Conservation (phyloP, 2,329 filamentous ascomycete genomes). For the Grosmannia clavigera region DNA sequence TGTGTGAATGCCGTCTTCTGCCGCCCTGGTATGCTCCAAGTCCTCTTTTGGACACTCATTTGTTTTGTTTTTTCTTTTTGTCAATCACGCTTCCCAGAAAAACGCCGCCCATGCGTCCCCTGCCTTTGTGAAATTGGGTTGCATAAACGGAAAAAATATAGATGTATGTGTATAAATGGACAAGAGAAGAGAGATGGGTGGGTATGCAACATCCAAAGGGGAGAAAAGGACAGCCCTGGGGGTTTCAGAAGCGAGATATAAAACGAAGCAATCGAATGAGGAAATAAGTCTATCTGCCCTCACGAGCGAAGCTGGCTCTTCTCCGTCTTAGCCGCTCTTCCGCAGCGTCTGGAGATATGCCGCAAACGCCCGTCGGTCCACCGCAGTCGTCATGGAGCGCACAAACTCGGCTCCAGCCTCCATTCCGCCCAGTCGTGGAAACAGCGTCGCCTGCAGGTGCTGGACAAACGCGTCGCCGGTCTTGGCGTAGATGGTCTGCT, state of each 20-base stretch:
- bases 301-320: not conserved
- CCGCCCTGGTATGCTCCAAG: not conserved
- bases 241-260: not conserved
- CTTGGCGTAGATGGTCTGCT: conserved; percentile 84
- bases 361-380: conserved; percentile 49
- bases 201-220: not conserved
- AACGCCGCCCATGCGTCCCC: conserved; percentile 1
- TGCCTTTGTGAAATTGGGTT: not conserved
- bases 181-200: not conserved
- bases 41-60: not conserved
- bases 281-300: not conserved
- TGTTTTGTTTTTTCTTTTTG: not conserved
- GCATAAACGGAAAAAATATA: not conserved
- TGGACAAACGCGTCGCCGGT: conserved; percentile 71
- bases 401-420: conserved; percentile 50
- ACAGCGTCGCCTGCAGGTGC: conserved; percentile 50
- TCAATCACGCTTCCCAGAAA: not conserved
- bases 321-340: conserved; percentile 22
- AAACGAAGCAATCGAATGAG: not conserved
- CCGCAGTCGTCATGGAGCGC: conserved; percentile 42
- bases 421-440: conserved; percentile 45
- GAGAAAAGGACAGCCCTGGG: not conserved
- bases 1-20: not conserved
- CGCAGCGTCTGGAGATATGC: conserved; percentile 50
- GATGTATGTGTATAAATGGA: not conserved